phyloP scores from a whole-genome alignment of 139 green algal genomes.

The Trebouxia sp. region DNA sequence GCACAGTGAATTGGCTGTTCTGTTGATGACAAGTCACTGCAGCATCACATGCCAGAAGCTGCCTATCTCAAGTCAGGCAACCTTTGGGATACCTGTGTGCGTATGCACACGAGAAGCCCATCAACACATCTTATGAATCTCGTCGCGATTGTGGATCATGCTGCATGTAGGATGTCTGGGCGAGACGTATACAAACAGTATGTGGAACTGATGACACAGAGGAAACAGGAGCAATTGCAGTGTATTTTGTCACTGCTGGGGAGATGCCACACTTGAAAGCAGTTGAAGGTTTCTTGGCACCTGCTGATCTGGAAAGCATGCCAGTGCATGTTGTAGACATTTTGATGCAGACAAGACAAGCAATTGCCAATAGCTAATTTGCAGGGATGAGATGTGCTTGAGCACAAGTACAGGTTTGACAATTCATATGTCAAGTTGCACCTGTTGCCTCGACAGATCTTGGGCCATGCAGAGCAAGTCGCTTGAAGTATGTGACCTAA shows the following conservation, averaged over 20 bases:
- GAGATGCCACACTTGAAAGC: neutral
- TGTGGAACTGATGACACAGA: neutral
- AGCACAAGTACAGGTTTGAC: neutral
- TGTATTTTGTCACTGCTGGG: constrained; percentile 24
- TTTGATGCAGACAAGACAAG: neutral
- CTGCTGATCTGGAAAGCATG: constrained; percentile 14
- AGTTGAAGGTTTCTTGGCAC: neutral
- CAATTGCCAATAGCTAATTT: neutral
- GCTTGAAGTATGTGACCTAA: neutral
- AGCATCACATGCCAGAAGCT: no score
- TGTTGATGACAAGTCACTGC: no score
- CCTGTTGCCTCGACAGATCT: neutral
- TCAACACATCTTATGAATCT: no score
- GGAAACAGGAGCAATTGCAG: neutral
- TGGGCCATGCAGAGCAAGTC: neutral
- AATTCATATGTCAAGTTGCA: neutral
- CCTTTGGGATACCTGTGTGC: no score
- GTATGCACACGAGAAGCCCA: no score
- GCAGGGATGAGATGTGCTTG: neutral
- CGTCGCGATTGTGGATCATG: neutral
- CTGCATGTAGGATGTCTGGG: neutral
- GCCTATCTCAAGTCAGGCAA: no score
- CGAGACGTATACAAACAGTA: constrained; percentile 1
- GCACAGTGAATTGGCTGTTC: no score
- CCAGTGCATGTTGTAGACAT: constrained; percentile 25